Evolutionary conservation across 1,139 yeast species (phyloP), one percentile per base, ranked within the genome.

Genomic region (Debaryomyces singareniensis): DNA sequence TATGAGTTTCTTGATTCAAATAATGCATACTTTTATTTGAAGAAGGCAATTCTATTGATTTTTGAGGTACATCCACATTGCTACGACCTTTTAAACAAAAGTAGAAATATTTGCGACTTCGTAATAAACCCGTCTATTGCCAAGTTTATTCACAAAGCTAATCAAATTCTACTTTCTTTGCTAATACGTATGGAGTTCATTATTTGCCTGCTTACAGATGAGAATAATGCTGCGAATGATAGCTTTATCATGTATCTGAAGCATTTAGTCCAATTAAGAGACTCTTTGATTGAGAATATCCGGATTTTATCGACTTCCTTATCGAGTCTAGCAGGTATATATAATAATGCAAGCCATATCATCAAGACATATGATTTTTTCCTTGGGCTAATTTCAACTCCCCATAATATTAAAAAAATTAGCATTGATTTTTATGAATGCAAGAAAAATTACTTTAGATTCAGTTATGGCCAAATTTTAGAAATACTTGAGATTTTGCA

Each of bases 121-220:
- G 20, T 31, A 12, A 28, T 31, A n/a, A 31, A 31, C 14, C 30
- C 34, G 9, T 20, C 34, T 4, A n/a, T 31, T 5, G 28, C 24
- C 14, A 28, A 28, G 28, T 25, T 28, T 11, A 25, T 25, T 7
- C 28, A 31, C 26, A 28, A 21, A 26, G 25, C 34, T 5, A 28
- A 28, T 28, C 34, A 31, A 24, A 11, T 31, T 9, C 5, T 24
- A 16, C 13, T 31, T 20, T 16, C 31, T 4, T 16, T 24, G 10
- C 16, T 24, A 15, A 6, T 24, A 11, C 15, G 16, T 12, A 14
- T 24, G 6, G 7, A 5, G 6, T 11, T 14, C n/a, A 11, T 24
- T 7, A 14, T 12, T 6, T 24, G 10, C 11, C 11, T 6, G 11
- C 11, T 9, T 7, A 12, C n/a, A 7, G 14, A 13, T 6, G n/a